These are phyloP conservation scores for Kwoniella dejecticola DNA, from an alignment of 768 basidiomycete genomes.

Conservation along the genomic window DNA sequence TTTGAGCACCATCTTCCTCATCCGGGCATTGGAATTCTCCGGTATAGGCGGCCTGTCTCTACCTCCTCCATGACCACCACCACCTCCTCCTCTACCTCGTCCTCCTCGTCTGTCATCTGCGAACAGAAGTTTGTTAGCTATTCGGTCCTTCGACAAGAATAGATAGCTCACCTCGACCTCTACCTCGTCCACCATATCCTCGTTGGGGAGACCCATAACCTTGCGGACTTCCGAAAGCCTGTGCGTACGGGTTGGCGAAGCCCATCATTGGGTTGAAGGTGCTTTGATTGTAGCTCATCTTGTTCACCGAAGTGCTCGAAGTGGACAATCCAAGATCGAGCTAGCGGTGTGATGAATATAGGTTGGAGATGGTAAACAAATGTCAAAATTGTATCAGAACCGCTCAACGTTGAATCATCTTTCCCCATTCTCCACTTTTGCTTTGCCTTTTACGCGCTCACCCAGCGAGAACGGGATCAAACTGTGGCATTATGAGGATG, in stretches of 20 bases:
- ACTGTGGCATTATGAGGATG: neutral
- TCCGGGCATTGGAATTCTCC: slow-evolving; percentile 37
- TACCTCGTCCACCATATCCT: slow-evolving; percentile 28
- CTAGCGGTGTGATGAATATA: too few relatives aligned
- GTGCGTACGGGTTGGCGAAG: slow-evolving; percentile 19
- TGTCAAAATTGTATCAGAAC: too few relatives aligned
- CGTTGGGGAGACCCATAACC: slow-evolving; percentile 27
- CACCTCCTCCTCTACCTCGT: slow-evolving; percentile 27
- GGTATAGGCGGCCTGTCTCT: slow-evolving; percentile 27
- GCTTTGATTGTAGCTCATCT: slow-evolving; percentile 32
- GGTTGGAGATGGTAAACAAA: too few relatives aligned
- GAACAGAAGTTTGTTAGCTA: neutral
- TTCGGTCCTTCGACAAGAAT: slow-evolving; percentile 14
- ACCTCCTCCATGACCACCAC: slow-evolving; percentile 24
- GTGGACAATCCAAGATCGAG: too few relatives aligned
- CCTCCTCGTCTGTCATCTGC: slow-evolving; percentile 28
- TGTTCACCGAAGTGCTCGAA: too few relatives aligned
- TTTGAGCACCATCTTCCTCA: slow-evolving; percentile 52
- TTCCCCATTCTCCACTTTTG: too few relatives aligned
- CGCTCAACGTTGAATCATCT: neutral
- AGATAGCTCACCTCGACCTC: slow-evolving; percentile 20
- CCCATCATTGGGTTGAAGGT: slow-evolving; percentile 20
- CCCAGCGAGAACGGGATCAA: slow-evolving; percentile 4
- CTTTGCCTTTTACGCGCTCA: slow-evolving; percentile 6
- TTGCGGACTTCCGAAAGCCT: slow-evolving; percentile 18